Conservation (phyloP, 2,329 filamentous ascomycete species). For the Neospermospora avenae region DNA sequence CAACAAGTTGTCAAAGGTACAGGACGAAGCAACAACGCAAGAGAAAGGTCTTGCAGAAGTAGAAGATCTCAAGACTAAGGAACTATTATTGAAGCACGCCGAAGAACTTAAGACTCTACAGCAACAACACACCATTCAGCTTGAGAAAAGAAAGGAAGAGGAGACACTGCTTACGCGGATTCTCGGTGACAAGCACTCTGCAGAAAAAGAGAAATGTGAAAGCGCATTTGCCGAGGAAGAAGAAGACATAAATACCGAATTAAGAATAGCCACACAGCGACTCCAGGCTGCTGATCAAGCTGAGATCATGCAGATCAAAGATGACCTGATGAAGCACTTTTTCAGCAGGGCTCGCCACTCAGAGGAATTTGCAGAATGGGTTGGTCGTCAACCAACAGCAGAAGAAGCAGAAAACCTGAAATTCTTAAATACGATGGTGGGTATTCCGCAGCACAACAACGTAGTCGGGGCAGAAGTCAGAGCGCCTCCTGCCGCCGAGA, state of each 20-base stretch:
- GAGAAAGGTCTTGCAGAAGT: not conserved
- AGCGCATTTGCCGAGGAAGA: not conserved
- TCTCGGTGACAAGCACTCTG: not conserved
- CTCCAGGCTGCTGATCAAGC: not conserved
- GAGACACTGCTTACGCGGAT: not conserved
- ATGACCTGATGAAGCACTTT: not conserved
- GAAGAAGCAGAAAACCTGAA: not conserved
- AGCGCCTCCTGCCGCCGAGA: not conserved
- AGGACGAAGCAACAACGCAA: not conserved
- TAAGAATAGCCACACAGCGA: not conserved
- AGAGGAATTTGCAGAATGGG: not conserved
- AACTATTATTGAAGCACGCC: not conserved
- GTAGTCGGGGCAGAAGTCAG: not conserved
- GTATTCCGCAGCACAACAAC: not conserved
- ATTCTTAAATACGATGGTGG: not conserved
- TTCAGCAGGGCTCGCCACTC: not conserved
- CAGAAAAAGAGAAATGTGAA: not conserved
- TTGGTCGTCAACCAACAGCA: not conserved
- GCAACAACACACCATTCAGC: not conserved
- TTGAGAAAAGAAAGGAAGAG: not conserved
- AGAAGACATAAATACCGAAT: not conserved
- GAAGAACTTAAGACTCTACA: not conserved
- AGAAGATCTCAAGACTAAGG: constrained; percentile 15
- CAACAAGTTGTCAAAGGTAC: not conserved
- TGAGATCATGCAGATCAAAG: not conserved